Conservation (phyloP, 306 rosid species). For the Abrus pulchellus region DNA sequence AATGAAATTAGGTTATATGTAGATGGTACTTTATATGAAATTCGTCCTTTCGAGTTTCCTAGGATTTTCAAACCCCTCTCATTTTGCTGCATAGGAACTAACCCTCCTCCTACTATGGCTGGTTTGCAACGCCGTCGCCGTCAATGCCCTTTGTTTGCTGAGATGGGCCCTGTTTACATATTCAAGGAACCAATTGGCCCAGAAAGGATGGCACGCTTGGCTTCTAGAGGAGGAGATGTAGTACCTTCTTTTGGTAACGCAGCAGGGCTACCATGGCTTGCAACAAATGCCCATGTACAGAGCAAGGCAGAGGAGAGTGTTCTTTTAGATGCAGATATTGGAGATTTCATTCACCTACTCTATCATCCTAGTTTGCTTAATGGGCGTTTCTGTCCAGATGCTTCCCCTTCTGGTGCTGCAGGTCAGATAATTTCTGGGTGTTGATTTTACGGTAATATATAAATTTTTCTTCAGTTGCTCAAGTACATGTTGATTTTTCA, state of each 20-base stretch:
- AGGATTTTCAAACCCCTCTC: constrained; percentile 95
- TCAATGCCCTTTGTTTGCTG: constrained; percentile 98
- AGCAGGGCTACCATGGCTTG: constrained; percentile 93
- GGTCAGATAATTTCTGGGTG: constrained; percentile 64
- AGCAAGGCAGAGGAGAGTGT: constrained; percentile 81
- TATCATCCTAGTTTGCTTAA: constrained; percentile 93
- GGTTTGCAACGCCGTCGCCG: constrained; percentile 99
- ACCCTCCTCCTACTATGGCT: constrained; percentile 99
- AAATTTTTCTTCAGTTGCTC: constrained; percentile 14
- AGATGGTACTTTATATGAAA: constrained; percentile 90
- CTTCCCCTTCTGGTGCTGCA: constrained; percentile 96
- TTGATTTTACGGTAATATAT: constrained; percentile 41
- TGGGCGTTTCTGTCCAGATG: constrained; percentile 98
- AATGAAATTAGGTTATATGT: constrained; percentile 86
- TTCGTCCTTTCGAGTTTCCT: constrained; percentile 93
- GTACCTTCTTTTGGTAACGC: constrained; percentile 96
- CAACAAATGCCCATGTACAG: constrained; percentile 74
- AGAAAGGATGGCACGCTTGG: constrained; percentile 88
- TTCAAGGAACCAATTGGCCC: constrained; percentile 95
- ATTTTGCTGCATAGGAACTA: constrained; percentile 98
- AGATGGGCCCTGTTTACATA: constrained; percentile 97
- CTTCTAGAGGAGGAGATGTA: constrained; percentile 91
- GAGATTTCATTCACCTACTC: constrained; percentile 88
- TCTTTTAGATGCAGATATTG: constrained; percentile 93
- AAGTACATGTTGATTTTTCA: constrained; percentile 11